Evolutionary conservation across 371 early-diverging fungal genomes (phyloP).

Genomic region (Encephalitozoon hellem): DNA sequence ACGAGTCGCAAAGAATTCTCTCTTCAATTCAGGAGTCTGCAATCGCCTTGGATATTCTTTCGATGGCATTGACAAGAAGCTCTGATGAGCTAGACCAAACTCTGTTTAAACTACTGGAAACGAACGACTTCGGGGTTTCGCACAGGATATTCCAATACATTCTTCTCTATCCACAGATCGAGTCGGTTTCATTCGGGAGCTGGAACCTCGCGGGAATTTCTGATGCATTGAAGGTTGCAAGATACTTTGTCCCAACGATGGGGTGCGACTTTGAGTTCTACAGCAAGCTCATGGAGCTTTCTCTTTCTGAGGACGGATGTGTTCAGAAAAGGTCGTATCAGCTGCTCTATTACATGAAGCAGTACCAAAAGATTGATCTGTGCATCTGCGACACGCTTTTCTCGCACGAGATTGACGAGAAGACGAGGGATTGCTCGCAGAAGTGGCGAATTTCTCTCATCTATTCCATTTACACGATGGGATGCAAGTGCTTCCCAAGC

Average conservation of each 20-base stretch:
- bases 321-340: conserved; percentile 18
- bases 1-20: not conserved
- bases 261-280: not conserved
- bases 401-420: not conserved
- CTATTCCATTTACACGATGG: not conserved
- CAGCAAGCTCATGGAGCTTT: conserved; percentile 15
- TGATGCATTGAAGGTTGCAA: not conserved
- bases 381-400: conserved; percentile 3
- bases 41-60: not conserved
- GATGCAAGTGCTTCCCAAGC: not conserved
- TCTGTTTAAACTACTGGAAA: not conserved
- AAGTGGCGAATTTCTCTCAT: not conserved
- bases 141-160: not conserved
- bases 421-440: not conserved
- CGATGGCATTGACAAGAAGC: not conserved
- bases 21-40: not conserved
- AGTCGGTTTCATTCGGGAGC: not conserved
- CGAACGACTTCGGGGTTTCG: not conserved
- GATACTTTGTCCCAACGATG: not conserved
- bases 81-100: conserved; percentile 7
- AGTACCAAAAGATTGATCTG: conserved; percentile 17
- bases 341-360: conserved; percentile 13
- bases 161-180: not conserved
- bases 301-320: not conserved
- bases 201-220: not conserved